These are phyloP conservation scores for Eutypella sp. DNA, from an alignment of 2,329 filamentous ascomycete species.

Conservation along the genomic window DNA sequence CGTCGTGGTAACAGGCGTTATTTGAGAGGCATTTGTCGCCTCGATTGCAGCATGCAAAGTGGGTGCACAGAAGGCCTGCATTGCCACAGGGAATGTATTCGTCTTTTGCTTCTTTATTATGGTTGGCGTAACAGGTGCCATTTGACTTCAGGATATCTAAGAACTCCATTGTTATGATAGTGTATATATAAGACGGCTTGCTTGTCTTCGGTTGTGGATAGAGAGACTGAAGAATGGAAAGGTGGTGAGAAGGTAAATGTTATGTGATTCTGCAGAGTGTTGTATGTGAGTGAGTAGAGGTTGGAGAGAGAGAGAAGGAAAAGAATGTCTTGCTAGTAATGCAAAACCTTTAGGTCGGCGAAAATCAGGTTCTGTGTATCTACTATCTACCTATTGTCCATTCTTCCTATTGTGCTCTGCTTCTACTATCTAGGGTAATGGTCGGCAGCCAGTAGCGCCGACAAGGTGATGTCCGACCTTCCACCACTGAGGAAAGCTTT, in stretches of 20 bases:
- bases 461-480: too few species aligned
- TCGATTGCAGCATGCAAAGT: not conserved
- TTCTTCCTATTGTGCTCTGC: too few species aligned
- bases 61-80: not conserved
- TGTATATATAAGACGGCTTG: too few species aligned
- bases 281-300: not conserved
- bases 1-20: not conserved
- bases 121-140: not conserved
- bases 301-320: not conserved
- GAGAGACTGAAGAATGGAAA: not conserved
- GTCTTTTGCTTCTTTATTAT: not conserved
- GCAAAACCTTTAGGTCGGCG: too few species aligned
- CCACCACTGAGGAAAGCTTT: too few species aligned
- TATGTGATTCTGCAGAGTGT: too few species aligned
- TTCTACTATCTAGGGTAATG: too few species aligned
- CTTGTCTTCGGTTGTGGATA: too few species aligned
- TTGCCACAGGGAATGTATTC: not conserved
- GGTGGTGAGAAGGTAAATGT: too few species aligned
- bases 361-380: too few species aligned
- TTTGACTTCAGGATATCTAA: not conserved
- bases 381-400: too few species aligned
- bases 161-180: not conserved
- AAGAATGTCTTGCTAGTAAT: not conserved
- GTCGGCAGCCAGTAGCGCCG: too few species aligned
- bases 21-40: not conserved